Percentiles rank a stretch among this genome's conserved stretches.
phyloP scores from a whole-genome alignment of 2,329 filamentous ascomycete species.

The Emergomyces pasteurianus region DNA sequence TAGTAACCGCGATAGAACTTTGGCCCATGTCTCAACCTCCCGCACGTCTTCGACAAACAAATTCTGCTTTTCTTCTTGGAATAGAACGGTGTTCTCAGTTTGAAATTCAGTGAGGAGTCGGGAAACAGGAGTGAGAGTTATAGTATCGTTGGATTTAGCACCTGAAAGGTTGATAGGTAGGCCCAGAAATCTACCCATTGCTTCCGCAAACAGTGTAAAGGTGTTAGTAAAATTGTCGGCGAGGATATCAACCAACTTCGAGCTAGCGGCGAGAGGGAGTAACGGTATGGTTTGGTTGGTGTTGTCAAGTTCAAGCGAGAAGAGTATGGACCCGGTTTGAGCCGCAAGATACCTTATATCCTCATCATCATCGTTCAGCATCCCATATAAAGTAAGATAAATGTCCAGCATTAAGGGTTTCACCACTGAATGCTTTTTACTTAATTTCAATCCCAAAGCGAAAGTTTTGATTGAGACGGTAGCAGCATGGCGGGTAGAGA shows the following conservation, averaged over 20 bases:
- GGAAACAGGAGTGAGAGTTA: constrained; percentile 16
- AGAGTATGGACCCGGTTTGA: constrained; percentile 24
- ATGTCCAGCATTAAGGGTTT: constrained; percentile 38
- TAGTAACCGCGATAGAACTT: constrained; percentile 32
- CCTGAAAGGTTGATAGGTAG: constrained; percentile 8
- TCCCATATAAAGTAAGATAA: constrained; percentile 58
- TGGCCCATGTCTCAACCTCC: constrained; percentile 59
- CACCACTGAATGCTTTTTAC: constrained; percentile 12
- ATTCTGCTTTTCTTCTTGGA: constrained; percentile 85
- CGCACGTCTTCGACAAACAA: constrained; percentile 76
- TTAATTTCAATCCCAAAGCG: constrained; percentile 31
- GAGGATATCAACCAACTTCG: constrained; percentile 28
- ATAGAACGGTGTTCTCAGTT: constrained; percentile 45
- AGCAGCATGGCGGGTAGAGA: constrained; percentile 28
- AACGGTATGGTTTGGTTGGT: constrained; percentile 22
- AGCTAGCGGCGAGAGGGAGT: constrained; percentile 39
- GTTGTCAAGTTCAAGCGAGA: constrained; percentile 23
- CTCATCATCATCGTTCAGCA: constrained; percentile 82
- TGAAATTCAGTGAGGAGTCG: constrained; percentile 22
- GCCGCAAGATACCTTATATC: constrained; percentile 61
- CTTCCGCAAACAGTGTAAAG: constrained; percentile 21
- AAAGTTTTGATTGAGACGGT: constrained; percentile 25
- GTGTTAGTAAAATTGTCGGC: constrained; percentile 23
- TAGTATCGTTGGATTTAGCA: constrained; percentile 15
- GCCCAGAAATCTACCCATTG: constrained; percentile 29